Base-by-base conservation (phyloP, 257 asterid species). In the Jasminum sambac region DNA sequence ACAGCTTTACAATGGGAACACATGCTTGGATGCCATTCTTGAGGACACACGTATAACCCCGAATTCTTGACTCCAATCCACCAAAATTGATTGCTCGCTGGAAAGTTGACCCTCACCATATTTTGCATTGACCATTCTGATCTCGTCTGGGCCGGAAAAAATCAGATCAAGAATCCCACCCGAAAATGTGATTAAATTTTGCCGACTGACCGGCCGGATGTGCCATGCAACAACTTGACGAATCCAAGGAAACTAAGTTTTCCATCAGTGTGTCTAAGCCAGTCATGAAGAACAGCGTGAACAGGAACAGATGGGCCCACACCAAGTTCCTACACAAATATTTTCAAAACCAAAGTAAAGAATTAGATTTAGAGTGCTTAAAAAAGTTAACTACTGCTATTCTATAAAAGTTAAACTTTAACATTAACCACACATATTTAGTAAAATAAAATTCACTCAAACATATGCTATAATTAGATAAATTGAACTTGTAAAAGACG, bases 161-260 rank as follows among this genome's bases (percentile, higher is more conserved):
- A 19, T 37, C 9, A 8, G 68, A 52, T 57, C 69, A 63, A n/a
- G 24, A 17, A 19, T 66, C 26, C 58, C 14, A 30, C 68, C 75
- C 55, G 48, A 9, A 19, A 63, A 55, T 79, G 72, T 84, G 69
- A 90, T 67, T 84, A 96, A 67, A 74, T 73, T 87, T 84, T 87
- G n/a, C 85, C 77, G 43, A 81, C 78, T 23, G 92, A 77, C n/a
- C 97, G 91, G 83, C 89, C 82, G 11, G 96, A 85, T 36, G 83
- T 81, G 23, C 96, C 96, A 10, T 89, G 97, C 84, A 91, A 80
- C 81, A 91, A 69, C 77, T 91, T 89, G 69, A 81, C 84, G 58
- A 87, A 91, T 66, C 97, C 96, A 16, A 91, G 90, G 80, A 91
- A 89, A 76, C 97, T 91, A 14, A 87, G 96, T 79, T 91, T 91